Percentiles rank a stretch among this genome's conserved stretches.
Conservation (phyloP, 2,329 filamentous ascomycete genomes). For the Bipolaris victoriae region DNA sequence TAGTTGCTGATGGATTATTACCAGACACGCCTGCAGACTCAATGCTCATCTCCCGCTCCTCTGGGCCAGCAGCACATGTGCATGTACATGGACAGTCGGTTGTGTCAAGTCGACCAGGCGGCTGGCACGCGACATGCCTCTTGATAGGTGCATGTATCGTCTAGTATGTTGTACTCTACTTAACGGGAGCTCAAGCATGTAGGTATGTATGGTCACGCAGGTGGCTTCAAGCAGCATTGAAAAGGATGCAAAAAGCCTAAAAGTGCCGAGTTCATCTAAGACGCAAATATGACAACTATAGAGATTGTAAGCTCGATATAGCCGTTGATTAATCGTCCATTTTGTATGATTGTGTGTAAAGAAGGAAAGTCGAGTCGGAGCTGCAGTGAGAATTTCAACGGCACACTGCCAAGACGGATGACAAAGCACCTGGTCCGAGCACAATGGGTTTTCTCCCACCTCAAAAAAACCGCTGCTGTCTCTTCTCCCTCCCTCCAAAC, state of each 20-base stretch:
- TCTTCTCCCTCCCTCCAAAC: slow-evolving; percentile 9
- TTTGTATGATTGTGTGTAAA: slow-evolving; percentile 52
- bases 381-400: slow-evolving; percentile 28
- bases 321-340: slow-evolving; percentile 56
- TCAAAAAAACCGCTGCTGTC: slow-evolving; percentile 6
- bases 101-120: neutral
- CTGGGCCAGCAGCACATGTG: neutral
- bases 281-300: slow-evolving; percentile 56
- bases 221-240: slow-evolving; percentile 46
- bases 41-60: too few relatives aligned
- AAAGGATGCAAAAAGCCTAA: slow-evolving; percentile 46
- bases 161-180: too few relatives aligned
- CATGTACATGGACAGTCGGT: neutral
- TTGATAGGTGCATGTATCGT: too few relatives aligned
- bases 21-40: neutral
- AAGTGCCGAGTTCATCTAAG: slow-evolving; percentile 47
- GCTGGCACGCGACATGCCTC: too few relatives aligned
- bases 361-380: slow-evolving; percentile 20
- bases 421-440: slow-evolving; percentile 23
- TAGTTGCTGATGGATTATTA: neutral
- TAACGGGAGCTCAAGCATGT: neutral
- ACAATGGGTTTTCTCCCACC: slow-evolving; percentile 17
- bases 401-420: slow-evolving; percentile 24
- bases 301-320: slow-evolving; percentile 41
- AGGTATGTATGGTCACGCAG: slow-evolving; percentile 47